Evolutionary conservation across 2,329 filamentous ascomycete species (phyloP).

Genomic region (Neonectria faginata): DNA sequence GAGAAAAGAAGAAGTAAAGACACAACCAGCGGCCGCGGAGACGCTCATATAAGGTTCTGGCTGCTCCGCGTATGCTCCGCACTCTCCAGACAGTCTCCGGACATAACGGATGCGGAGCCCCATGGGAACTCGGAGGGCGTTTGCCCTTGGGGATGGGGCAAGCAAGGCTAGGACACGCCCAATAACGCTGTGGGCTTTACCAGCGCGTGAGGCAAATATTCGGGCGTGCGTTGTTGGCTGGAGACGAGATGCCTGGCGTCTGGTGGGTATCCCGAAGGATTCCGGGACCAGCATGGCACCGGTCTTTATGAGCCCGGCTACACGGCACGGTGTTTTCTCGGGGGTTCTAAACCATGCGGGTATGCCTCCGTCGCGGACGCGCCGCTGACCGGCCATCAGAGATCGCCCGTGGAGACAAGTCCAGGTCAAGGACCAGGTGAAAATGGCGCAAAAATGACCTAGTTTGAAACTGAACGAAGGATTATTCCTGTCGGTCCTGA

Average conservation of each 20-base stretch:
- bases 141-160: constrained; percentile 1
- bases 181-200: constrained; percentile 12
- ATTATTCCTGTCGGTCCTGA: neutral
- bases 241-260: constrained; percentile 14
- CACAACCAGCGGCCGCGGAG: neutral
- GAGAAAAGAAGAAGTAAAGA: neutral
- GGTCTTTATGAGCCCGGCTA: constrained; percentile 9
- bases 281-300: neutral
- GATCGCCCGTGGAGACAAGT: neutral
- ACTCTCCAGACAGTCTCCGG: constrained; percentile 13
- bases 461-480: neutral
- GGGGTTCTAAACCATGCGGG: constrained; percentile 15
- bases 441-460: constrained; percentile 21
- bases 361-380: constrained; percentile 13
- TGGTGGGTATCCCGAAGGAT: constrained; percentile 1
- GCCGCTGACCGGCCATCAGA: constrained; percentile 1
- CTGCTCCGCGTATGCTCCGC: constrained; percentile 4
- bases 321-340: constrained; percentile 30
- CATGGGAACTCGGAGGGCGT: constrained; percentile 23
- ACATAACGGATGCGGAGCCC: constrained; percentile 26
- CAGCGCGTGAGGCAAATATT: constrained; percentile 21
- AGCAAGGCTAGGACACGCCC: neutral
- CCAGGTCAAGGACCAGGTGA: neutral
- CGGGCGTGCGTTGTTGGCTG: constrained; percentile 12
- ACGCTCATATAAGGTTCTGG: constrained; percentile 17